Percentiles rank a stretch among this genome's conserved stretches.
These are phyloP conservation scores for Babesia caballi DNA, from an alignment of 169 alveolate species.

Conservation along the genomic window DNA sequence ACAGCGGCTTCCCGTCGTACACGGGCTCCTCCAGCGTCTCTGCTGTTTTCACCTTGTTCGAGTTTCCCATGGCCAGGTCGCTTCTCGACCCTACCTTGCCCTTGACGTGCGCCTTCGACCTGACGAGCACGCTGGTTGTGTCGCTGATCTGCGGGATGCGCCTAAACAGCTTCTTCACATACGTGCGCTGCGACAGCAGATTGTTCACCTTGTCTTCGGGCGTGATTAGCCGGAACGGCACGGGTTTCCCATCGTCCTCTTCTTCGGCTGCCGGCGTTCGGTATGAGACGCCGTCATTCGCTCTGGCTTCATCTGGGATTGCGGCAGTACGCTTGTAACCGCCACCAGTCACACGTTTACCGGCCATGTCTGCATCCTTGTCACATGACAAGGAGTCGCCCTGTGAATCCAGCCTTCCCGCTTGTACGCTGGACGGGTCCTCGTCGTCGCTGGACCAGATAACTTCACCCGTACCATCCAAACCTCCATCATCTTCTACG, in stretches of 20 bases:
- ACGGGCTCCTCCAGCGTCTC: conserved; percentile 4
- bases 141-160: conserved; percentile 56
- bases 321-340: too few relatives aligned
- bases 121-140: conserved; percentile 32
- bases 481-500: not conserved
- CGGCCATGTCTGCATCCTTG: not conserved
- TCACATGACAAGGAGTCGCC: too few relatives aligned
- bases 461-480: not conserved
- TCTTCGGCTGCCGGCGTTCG: not conserved
- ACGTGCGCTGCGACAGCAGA: conserved; percentile 24
- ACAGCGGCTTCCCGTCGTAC: conserved; percentile 25
- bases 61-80: conserved; percentile 49
- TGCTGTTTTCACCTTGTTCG: conserved; percentile 42
- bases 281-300: not conserved
- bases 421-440: too few relatives aligned
- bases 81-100: conserved; percentile 55
- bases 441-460: not conserved
- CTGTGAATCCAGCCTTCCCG: too few relatives aligned
- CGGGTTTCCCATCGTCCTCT: not conserved
- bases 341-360: too few relatives aligned
- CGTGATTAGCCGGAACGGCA: not conserved
- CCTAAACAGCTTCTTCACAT: conserved; percentile 51
- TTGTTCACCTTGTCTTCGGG: not conserved
- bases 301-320: too few relatives aligned
- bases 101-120: conserved; percentile 66